These are phyloP conservation scores for Penstemon davidsonii DNA, from an alignment of 257 asterid genomes.

Conservation along the genomic window DNA sequence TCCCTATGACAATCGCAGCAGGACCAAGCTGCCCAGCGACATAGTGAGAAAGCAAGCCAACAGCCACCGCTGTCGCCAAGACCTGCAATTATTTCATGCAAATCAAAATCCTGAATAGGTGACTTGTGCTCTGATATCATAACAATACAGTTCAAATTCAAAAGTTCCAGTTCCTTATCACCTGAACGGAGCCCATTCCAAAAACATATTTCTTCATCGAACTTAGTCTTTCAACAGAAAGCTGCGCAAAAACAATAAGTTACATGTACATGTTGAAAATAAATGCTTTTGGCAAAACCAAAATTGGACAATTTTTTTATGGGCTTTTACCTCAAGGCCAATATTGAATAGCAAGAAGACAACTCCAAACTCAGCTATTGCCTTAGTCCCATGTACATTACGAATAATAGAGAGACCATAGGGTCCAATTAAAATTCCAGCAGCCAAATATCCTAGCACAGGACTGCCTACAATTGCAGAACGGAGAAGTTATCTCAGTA, in stretches of 20 bases:
- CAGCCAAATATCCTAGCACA: slow-evolving; percentile 97
- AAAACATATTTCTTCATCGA: slow-evolving; percentile 99
- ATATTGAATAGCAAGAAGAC: slow-evolving; percentile 97
- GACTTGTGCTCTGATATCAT: slow-evolving; percentile 3
- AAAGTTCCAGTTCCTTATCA: slow-evolving; percentile 35
- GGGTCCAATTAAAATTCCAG: slow-evolving; percentile 98
- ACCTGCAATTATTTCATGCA: slow-evolving; percentile 53
- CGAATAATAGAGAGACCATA: slow-evolving; percentile 98
- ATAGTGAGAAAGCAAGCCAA: slow-evolving; percentile 75
- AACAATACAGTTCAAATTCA: slow-evolving; percentile 18
- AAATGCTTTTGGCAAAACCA: neutral
- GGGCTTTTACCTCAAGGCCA: slow-evolving; percentile 85
- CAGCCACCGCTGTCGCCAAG: slow-evolving; percentile 78
- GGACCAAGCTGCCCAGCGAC: slow-evolving; percentile 89
- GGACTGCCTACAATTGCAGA: slow-evolving; percentile 79
- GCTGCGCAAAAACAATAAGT: slow-evolving; percentile 51
- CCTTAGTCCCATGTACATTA: slow-evolving; percentile 95
- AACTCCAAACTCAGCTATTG: slow-evolving; percentile 99
- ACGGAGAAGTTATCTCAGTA: slow-evolving; percentile 27
- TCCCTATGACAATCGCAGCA: slow-evolving; percentile 95
- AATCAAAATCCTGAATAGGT: slow-evolving; percentile 20
- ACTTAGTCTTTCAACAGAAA: slow-evolving; percentile 96
- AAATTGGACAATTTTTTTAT: slow-evolving; percentile 12
- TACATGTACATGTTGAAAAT: slow-evolving; percentile 22
- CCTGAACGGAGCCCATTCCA: slow-evolving; percentile 99